A percentile compares a stretch with the other conserved stretches of the same genome.
Evolutionary conservation across 306 rosid species (phyloP).

Genomic region (Casuarina glauca): DNA sequence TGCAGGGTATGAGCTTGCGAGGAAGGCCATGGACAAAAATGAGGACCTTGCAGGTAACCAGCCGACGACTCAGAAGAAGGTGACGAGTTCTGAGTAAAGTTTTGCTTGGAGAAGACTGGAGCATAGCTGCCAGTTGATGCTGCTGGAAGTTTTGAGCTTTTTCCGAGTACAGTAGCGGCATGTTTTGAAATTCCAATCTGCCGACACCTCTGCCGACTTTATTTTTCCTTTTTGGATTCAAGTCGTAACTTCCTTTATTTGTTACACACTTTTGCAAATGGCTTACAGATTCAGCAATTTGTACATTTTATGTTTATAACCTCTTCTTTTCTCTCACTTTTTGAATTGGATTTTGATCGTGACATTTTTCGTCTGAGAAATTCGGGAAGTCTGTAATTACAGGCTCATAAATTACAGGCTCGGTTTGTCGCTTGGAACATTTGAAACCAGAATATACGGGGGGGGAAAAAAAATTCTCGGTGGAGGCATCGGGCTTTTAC

Average conservation of each 20-base stretch:
- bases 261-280: slow-evolving; percentile 19
- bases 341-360: too few relatives aligned
- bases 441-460: too few relatives aligned
- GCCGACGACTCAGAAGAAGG: slow-evolving; percentile 45
- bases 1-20: slow-evolving; percentile 94
- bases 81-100: slow-evolving; percentile 42
- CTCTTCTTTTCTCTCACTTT: too few relatives aligned
- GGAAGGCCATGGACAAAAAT: slow-evolving; percentile 89
- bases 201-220: slow-evolving; percentile 44
- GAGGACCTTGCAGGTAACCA: slow-evolving; percentile 53
- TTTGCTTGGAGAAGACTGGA: background rate
- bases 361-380: too few relatives aligned
- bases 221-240: slow-evolving; percentile 23
- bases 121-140: slow-evolving; percentile 26
- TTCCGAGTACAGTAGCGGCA: slow-evolving; percentile 37
- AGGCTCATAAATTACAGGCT: too few relatives aligned
- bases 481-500: too few relatives aligned
- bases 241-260: slow-evolving; percentile 22
- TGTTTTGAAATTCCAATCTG: slow-evolving; percentile 41
- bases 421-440: too few relatives aligned
- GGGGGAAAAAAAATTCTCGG: too few relatives aligned
- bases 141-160: slow-evolving; percentile 43
- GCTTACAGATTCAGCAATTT: too few relatives aligned
- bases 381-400: too few relatives aligned
- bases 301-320: too few relatives aligned